Percentiles rank a stretch among this genome's conserved stretches.
Evolutionary conservation across 2,329 filamentous ascomycete genomes (phyloP).

Genomic region (Lachnellula occidentalis): DNA sequence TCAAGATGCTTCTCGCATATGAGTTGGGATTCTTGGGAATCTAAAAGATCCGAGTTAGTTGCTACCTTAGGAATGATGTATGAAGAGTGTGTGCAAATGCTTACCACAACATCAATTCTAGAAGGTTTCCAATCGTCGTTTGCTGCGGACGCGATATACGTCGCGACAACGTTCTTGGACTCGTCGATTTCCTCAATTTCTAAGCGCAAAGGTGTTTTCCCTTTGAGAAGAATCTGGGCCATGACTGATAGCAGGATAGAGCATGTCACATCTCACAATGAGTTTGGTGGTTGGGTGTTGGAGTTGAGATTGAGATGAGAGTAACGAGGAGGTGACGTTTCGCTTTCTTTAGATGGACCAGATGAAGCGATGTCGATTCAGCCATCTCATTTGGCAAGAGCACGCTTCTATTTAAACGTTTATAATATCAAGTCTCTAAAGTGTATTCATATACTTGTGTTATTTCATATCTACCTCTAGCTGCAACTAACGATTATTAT

Average conservation of each 20-base stretch:
- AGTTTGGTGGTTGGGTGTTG: not conserved
- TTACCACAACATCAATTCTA: conserved; percentile 26
- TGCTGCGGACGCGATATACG: conserved; percentile 20
- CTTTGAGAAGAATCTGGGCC: not conserved
- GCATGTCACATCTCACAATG: conserved; percentile 1
- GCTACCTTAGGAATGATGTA: not conserved
- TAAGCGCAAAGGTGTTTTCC: not conserved
- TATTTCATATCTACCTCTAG: not conserved
- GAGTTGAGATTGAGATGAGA: not conserved
- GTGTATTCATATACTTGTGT: not conserved
- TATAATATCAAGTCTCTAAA: not conserved
- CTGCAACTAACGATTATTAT: not conserved
- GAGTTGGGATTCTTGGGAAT: conserved; percentile 21
- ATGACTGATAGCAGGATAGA: not conserved
- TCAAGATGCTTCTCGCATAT: conserved; percentile 37
- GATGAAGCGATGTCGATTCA: conserved; percentile 1
- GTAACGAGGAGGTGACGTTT: conserved; percentile 6
- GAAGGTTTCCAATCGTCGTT: conserved; percentile 1
- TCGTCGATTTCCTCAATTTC: conserved; percentile 29
- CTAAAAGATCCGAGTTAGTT: conserved; percentile 8
- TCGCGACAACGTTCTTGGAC: conserved; percentile 29
- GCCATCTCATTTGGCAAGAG: not conserved
- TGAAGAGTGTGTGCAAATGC: not conserved
- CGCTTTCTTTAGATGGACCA: not conserved
- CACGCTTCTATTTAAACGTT: not conserved